Evolutionary conservation across 2,329 filamentous ascomycete species (phyloP).

Genomic region (Fusarium penzigii): DNA sequence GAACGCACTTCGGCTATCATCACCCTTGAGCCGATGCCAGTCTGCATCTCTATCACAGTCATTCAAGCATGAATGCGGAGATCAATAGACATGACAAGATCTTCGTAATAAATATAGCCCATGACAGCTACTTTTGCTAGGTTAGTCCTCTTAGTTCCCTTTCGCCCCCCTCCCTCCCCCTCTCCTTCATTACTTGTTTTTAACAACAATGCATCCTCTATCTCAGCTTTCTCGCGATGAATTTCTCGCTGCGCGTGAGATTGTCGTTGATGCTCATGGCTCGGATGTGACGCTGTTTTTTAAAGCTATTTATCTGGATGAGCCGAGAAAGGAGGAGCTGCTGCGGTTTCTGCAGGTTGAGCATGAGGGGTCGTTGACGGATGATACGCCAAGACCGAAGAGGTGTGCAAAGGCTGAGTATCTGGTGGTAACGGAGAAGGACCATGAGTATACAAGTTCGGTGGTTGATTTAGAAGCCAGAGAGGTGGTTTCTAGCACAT

Average conservation of each 20-base stretch:
- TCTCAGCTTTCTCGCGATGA: conserved; percentile 52
- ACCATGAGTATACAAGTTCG: conserved; percentile 37
- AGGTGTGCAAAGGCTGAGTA: conserved; percentile 50
- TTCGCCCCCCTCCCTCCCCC: background rate
- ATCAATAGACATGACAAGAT: no score
- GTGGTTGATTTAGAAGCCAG: conserved; percentile 40
- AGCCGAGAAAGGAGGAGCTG: conserved; percentile 61
- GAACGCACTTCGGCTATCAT: no score
- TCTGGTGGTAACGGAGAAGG: conserved; percentile 38
- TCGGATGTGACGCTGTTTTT: conserved; percentile 33
- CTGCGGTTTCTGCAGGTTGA: conserved; percentile 64
- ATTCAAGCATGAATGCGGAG: no score
- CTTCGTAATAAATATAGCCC: background rate
- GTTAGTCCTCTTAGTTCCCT: background rate
- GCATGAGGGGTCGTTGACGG: conserved; percentile 50
- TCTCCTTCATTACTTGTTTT: conserved; percentile 1
- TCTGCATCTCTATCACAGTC: no score
- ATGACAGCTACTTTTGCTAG: background rate
- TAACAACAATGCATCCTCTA: conserved; percentile 41
- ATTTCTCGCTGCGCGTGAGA: conserved; percentile 48
- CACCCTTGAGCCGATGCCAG: no score
- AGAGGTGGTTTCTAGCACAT: conserved; percentile 29
- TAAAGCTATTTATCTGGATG: conserved; percentile 65
- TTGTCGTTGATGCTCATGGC: conserved; percentile 38
- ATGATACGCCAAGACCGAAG: conserved; percentile 43